Conservation (phyloP, 169 alveolate species). For the Perkinsus chesapeaki region DNA sequence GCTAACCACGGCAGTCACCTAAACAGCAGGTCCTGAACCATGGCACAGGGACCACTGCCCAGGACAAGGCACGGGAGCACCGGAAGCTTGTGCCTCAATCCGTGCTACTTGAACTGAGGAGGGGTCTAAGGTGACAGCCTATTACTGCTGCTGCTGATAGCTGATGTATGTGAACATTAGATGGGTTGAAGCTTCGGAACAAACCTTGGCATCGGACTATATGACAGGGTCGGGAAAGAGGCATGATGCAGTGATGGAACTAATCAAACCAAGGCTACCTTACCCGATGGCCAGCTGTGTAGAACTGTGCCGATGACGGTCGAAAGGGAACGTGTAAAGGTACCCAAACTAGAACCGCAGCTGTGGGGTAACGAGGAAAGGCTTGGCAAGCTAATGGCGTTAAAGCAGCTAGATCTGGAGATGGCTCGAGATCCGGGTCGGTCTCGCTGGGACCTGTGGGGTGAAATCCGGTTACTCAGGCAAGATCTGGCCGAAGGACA, state of each 20-base stretch:
- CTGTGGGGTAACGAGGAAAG: not conserved
- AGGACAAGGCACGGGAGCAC: not conserved
- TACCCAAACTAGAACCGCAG: not conserved
- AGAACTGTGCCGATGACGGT: not conserved
- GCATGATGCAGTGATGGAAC: not conserved
- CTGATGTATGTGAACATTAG: too few relatives aligned
- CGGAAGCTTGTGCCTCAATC: not conserved
- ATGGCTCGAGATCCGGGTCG: not conserved
- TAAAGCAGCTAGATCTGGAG: not conserved
- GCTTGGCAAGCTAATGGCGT: not conserved
- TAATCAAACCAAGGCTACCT: not conserved
- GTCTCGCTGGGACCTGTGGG: not conserved
- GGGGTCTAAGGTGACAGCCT: not conserved
- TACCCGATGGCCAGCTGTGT: not conserved
- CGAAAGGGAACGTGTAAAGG: not conserved
- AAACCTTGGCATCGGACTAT: not conserved
- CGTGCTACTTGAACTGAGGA: not conserved
- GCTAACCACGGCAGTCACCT: not conserved
- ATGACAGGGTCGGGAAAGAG: not conserved
- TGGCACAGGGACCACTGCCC: not conserved
- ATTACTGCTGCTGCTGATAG: too few relatives aligned
- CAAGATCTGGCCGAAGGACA: not conserved
- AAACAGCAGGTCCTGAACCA: not conserved
- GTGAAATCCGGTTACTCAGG: not conserved
- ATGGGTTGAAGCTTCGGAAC: not conserved